Base-by-base conservation (phyloP, 306 rosid species). In the Rosa rugosa region DNA sequence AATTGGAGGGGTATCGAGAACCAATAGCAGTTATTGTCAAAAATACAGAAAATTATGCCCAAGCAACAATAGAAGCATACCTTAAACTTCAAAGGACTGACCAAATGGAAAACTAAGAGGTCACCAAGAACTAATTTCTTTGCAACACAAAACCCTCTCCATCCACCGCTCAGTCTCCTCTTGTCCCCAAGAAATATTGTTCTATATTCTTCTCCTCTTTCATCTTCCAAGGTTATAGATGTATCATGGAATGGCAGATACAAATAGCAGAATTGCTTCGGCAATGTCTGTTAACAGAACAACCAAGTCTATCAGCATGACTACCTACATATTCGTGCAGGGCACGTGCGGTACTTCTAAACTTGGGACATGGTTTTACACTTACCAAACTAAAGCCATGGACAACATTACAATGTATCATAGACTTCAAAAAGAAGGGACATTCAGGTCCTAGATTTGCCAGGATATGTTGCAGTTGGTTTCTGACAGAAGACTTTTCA, bases 311-410 rank as follows among this genome's bases (percentile, higher is more conserved):
- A 60, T 60, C 6, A 60, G 46, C 65, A 73, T n/a, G 13, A 36
- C 42, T n/a, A 36, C 13, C 40, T 36, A 53, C 65, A 36, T 7
- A 50, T 34, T 72, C 53, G 46, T 17, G 27, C 38, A 53, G 47
- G 34, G 23, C 47, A 17, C 11, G 44, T 49, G 34, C 47, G 0
- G 34, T 11, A 25, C 65, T 73, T 73, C 6, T 6, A 53, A 72
- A 53, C 64, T 13, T 5, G 17, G n/a, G 1, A 3, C n/a, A 20
- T 9, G 23, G 14, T 23, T 72, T 53, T 11, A 36, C 36, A 53
- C 27, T 69, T 75, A 83, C 86, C 80, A 83, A 75, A 69, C 80
- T 79, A 75, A 75, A 79, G 53, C 80, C 75, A 50, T 72, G 57
- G 5, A 41, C 14, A 56, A 83, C 78, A 31, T 83, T 78, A 41